Percentiles rank a stretch among this genome's conserved stretches.
Evolutionary conservation across 2,329 filamentous ascomycete genomes (phyloP).

Genomic region (Pseudocercospora fuligena): DNA sequence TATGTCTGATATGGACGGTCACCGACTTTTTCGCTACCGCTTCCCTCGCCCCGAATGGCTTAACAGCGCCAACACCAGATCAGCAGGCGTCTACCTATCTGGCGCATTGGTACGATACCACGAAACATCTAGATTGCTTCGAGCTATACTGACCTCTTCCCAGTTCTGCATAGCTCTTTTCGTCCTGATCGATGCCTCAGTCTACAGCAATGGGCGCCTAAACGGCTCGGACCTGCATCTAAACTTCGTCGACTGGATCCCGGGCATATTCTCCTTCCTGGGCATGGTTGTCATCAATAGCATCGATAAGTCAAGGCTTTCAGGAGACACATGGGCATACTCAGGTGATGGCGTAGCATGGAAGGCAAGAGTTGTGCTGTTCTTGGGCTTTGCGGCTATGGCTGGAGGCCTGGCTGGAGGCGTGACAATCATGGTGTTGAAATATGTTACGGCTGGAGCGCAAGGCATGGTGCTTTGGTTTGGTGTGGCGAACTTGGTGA

Average conservation of each 20-base stretch:
- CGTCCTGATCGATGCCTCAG: slow-evolving; percentile 69
- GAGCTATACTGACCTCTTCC: slow-evolving; percentile 7
- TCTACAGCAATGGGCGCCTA: slow-evolving; percentile 64
- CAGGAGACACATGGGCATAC: slow-evolving; percentile 68
- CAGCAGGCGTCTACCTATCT: slow-evolving; percentile 68
- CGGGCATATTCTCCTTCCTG: slow-evolving; percentile 69
- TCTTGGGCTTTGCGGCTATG: slow-evolving; percentile 71
- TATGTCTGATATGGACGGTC: slow-evolving; percentile 24
- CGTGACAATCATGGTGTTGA: slow-evolving; percentile 70
- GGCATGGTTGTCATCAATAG: slow-evolving; percentile 75
- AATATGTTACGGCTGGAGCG: slow-evolving; percentile 67
- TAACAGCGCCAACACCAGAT: slow-evolving; percentile 67
- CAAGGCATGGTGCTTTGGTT: slow-evolving; percentile 68
- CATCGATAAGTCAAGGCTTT: slow-evolving; percentile 70
- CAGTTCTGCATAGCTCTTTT: slow-evolving; percentile 74
- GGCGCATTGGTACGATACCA: slow-evolving; percentile 63
- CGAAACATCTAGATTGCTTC: not conserved
- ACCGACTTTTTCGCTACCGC: slow-evolving; percentile 70
- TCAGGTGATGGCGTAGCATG: slow-evolving; percentile 68
- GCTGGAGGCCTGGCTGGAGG: slow-evolving; percentile 70
- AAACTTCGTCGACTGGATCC: slow-evolving; percentile 75
- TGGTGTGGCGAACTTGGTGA: slow-evolving; percentile 68
- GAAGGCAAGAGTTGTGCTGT: slow-evolving; percentile 71
- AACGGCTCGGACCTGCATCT: slow-evolving; percentile 66
- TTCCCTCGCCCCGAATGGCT: slow-evolving; percentile 71